Base-by-base conservation (phyloP, 257 asterid species). In the Plantago elongata region DNA sequence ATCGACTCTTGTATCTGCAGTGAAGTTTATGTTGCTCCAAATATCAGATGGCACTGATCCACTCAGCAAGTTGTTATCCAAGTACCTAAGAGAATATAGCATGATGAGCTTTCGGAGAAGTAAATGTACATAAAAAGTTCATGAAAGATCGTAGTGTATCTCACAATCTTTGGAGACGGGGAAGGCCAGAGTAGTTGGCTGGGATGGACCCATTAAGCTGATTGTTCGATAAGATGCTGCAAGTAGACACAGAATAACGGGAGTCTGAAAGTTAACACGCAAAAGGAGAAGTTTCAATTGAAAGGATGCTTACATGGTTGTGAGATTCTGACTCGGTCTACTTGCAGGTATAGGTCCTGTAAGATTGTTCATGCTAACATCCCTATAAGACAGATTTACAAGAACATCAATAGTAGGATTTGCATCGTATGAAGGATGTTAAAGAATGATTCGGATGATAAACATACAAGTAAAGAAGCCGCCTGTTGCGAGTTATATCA, bases 121-220 rank as follows among this genome's bases (percentile, higher is more conserved):
- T 1, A 52, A 22, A 34, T 4, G 17, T 6, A 52, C 30, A 57
- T 18, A 14, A 63, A 46, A 61, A 22, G 56, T 60, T 27, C 15
- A 13, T 54, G 57, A 29, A 14, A 30, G 64, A 58, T 51, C 17
- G 18, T 17, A 57, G 68, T 17, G 54, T 2, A 65, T 37, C 67
- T 72, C 51, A 82, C 88, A 79, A 43, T 75, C 54, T 79, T 68
- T 79, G 85, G 62, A 82, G 85, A 13, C 13, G 70, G 38, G 81
- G 62, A 60, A 82, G 73, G 54, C 71, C 85, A 16, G 85, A 72
- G 71, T 76, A 77, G 74, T 62, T 82, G 63, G 76, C 60, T 3
- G 88, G 81, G 47, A 82, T 79, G 61, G 88, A 76, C 14, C 85
- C 88, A 29, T 82, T 82, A 13, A 82, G 83, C 65, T 57, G 8